phyloP scores from a whole-genome alignment of 2,329 filamentous ascomycete species.

The Pyricularia pennisetigena region DNA sequence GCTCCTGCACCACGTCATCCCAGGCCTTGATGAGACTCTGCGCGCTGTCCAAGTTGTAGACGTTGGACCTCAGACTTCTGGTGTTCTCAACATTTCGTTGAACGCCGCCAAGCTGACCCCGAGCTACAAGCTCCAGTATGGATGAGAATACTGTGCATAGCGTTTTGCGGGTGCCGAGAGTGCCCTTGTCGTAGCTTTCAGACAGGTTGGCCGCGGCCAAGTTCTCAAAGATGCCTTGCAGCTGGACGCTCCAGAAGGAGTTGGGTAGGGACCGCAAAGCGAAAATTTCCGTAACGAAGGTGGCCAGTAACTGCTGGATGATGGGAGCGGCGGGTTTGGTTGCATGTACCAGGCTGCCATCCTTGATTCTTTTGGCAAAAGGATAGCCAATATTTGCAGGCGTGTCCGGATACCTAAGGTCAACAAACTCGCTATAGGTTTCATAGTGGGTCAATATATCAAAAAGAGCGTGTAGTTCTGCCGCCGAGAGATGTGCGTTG shows the following conservation, averaged over 20 bases:
- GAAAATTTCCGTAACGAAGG: conserved; percentile 55
- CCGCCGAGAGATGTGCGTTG: conserved; percentile 12
- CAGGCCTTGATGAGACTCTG: conserved; percentile 54
- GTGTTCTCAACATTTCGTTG: conserved; percentile 3
- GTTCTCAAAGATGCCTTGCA: conserved; percentile 49
- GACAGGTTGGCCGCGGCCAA: conserved; percentile 61
- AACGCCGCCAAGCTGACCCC: conserved; percentile 57
- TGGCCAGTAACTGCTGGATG: conserved; percentile 57
- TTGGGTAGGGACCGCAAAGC: conserved; percentile 52
- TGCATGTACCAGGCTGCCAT: conserved; percentile 8
- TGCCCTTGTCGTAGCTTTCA: conserved; percentile 74
- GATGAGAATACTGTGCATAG: conserved; percentile 62
- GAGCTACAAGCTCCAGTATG: conserved; percentile 57
- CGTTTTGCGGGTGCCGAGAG: conserved; percentile 64
- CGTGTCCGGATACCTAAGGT: conserved; percentile 55
- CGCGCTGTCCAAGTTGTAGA: conserved; percentile 49
- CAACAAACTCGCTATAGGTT: conserved; percentile 59
- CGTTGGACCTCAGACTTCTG: conserved; percentile 12
- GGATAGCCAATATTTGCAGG: conserved; percentile 62
- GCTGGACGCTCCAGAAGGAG: conserved; percentile 56
- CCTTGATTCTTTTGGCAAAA: conserved; percentile 30
- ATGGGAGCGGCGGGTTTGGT: conserved; percentile 46
- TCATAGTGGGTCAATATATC: conserved; percentile 51
- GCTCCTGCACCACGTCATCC: conserved; percentile 53
- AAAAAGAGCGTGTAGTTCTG: conserved; percentile 43